Conservation (phyloP, 441 rosid species). For the Lepidium campestre region DNA sequence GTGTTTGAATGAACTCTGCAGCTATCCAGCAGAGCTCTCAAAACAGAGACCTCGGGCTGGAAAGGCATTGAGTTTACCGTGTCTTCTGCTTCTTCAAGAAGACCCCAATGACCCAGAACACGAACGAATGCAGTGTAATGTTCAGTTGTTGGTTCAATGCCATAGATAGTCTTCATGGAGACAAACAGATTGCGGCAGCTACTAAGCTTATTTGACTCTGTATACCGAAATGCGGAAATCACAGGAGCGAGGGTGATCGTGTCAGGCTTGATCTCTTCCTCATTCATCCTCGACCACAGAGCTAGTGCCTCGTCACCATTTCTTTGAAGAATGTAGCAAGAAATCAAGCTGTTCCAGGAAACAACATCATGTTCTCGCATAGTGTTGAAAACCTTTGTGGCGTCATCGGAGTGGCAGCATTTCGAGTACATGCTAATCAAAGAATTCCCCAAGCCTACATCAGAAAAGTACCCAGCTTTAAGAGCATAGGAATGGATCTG, state of each 20-base stretch:
- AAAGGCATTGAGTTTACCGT: constrained; percentile 43
- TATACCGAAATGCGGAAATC: constrained; percentile 52
- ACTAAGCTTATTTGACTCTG: constrained; percentile 45
- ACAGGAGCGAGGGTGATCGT: constrained; percentile 42
- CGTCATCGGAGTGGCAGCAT: constrained; percentile 42
- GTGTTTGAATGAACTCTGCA: constrained; percentile 59
- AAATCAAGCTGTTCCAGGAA: constrained; percentile 74
- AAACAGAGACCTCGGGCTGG: constrained; percentile 47
- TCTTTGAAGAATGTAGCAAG: constrained; percentile 62
- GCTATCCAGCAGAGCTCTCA: constrained; percentile 74
- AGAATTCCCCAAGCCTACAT: constrained; percentile 59
- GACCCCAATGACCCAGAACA: constrained; percentile 78
- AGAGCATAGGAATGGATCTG: constrained; percentile 63
- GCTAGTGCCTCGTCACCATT: constrained; percentile 58
- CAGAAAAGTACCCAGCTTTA: constrained; percentile 47
- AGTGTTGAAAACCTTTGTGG: constrained; percentile 44
- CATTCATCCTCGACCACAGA: constrained; percentile 54
- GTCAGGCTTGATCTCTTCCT: constrained; percentile 44
- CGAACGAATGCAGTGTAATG: constrained; percentile 63
- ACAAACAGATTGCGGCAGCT: constrained; percentile 50
- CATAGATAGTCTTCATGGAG: constrained; percentile 44
- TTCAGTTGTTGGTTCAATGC: constrained; percentile 54
- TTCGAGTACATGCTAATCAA: constrained; percentile 67
- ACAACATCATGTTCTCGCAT: constrained; percentile 51
- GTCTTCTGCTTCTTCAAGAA: constrained; percentile 73